These are phyloP conservation scores for Podospora didyma DNA, from an alignment of 495 filamentous ascomycete species.

Conservation along the genomic window DNA sequence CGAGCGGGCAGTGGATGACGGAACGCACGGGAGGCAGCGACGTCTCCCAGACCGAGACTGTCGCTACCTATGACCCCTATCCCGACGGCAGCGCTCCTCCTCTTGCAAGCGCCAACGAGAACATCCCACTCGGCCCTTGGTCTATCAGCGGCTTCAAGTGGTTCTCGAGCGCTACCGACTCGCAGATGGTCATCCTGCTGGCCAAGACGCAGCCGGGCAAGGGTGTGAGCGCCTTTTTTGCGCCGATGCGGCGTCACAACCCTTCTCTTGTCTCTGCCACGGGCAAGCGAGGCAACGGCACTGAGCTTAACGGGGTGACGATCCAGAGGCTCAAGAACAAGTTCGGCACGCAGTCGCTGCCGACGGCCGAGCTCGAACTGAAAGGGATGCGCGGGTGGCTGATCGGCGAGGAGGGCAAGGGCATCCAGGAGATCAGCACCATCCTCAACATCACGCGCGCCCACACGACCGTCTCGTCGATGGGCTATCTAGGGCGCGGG, in stretches of 20 bases:
- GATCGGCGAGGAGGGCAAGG: constrained; percentile 58
- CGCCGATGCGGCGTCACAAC: constrained; percentile 53
- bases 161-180: constrained; percentile 73
- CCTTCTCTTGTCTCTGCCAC: constrained; percentile 24
- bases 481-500: constrained; percentile 56
- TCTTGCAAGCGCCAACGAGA: constrained; percentile 23
- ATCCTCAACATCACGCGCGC: constrained; percentile 67
- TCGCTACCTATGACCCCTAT: constrained; percentile 35
- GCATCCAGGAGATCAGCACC: constrained; percentile 61
- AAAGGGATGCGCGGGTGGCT: constrained; percentile 58
- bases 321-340: constrained; percentile 69
- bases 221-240: constrained; percentile 62
- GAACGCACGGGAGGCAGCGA: constrained; percentile 74
- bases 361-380: constrained; percentile 67
- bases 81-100: constrained; percentile 15
- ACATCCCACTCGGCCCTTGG: constrained; percentile 54
- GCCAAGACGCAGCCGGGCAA: constrained; percentile 54
- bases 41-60: constrained; percentile 66
- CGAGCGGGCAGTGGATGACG: constrained; percentile 84
- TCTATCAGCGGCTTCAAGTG: constrained; percentile 68
- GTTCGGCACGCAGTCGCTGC: constrained; percentile 63
- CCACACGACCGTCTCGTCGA: constrained; percentile 55
- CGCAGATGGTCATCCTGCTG: constrained; percentile 64
- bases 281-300: constrained; percentile 20
- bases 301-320: constrained; percentile 59